Conservation (phyloP, 2,329 filamentous ascomycete species). For the Ambrosiella xylebori region DNA sequence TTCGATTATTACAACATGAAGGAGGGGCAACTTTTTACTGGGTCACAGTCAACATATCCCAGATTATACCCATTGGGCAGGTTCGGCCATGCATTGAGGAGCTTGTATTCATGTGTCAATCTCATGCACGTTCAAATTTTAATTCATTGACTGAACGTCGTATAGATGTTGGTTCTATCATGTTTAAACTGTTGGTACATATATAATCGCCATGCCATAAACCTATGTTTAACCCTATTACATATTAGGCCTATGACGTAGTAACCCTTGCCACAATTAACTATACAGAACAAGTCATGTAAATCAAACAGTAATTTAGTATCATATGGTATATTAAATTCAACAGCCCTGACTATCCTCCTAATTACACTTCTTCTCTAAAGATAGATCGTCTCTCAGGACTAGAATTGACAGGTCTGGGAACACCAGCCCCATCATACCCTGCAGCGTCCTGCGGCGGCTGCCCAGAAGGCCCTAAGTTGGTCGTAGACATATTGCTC, state of each 20-base stretch:
- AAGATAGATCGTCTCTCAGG: conserved; percentile 54
- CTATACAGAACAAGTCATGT: not conserved
- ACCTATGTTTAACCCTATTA: not conserved
- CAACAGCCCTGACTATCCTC: not conserved
- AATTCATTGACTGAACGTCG: too few relatives aligned
- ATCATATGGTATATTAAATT: not conserved
- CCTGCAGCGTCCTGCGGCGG: conserved; percentile 16
- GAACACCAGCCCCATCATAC: not conserved
- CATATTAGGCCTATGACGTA: not conserved
- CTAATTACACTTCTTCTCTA: conserved; percentile 43
- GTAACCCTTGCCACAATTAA: not conserved
- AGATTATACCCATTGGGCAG: not conserved
- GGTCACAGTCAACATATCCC: not conserved
- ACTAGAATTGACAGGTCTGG: conserved; percentile 31
- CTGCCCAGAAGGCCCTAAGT: conserved; percentile 47
- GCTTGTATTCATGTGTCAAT: too few relatives aligned
- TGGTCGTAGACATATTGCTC: conserved; percentile 44
- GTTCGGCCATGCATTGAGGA: not conserved
- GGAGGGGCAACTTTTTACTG: not conserved
- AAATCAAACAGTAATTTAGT: not conserved
- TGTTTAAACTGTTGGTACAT: too few relatives aligned
- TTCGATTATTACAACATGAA: not conserved
- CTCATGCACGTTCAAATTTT: too few relatives aligned
- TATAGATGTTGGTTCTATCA: too few relatives aligned
- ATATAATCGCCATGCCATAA: not conserved